Evolutionary conservation across 2,329 filamentous ascomycete genomes (phyloP).

Genomic region (Xylariaceae sp.): DNA sequence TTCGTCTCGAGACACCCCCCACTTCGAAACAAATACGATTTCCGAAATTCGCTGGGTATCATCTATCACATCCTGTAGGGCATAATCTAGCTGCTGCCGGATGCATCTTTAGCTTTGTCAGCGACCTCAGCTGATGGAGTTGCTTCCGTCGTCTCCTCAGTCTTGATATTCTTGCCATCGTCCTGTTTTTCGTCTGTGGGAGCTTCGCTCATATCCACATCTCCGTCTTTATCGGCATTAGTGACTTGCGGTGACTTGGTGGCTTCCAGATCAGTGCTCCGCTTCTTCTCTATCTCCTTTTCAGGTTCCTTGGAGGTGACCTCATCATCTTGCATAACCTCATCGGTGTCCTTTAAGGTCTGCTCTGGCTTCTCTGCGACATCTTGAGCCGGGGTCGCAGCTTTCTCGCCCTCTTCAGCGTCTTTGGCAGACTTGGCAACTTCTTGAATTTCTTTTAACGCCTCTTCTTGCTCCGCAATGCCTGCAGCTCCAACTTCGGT

Average conservation of each 20-base stretch:
- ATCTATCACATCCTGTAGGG: constrained; percentile 16
- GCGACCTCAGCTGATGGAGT: constrained; percentile 13
- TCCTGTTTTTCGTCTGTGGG: constrained; percentile 46
- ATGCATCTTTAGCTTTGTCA: constrained; percentile 23
- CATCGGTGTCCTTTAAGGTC: constrained; percentile 31
- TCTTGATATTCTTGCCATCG: constrained; percentile 35
- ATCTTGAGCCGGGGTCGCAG: constrained; percentile 14
- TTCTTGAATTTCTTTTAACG: constrained; percentile 30
- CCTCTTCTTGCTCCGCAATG: constrained; percentile 34
- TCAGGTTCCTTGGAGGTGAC: constrained; percentile 24
- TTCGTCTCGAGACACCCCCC: constrained; percentile 18
- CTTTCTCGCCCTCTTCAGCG: constrained; percentile 26
- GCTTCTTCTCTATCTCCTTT: constrained; percentile 30
- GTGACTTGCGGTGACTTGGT: constrained; percentile 32
- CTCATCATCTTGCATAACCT: constrained; percentile 36
- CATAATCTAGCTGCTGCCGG: constrained; percentile 19
- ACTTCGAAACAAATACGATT: not conserved
- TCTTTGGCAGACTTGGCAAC: constrained; percentile 44
- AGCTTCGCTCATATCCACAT: constrained; percentile 57
- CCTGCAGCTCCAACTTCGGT: constrained; percentile 28
- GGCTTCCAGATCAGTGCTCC: constrained; percentile 33
- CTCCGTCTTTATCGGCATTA: constrained; percentile 54
- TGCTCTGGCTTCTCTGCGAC: constrained; percentile 23
- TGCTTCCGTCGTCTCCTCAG: constrained; percentile 25
- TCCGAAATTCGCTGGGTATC: not conserved